Conservation (phyloP, 768 basidiomycete genomes). For the Rhizopogon rudus region DNA sequence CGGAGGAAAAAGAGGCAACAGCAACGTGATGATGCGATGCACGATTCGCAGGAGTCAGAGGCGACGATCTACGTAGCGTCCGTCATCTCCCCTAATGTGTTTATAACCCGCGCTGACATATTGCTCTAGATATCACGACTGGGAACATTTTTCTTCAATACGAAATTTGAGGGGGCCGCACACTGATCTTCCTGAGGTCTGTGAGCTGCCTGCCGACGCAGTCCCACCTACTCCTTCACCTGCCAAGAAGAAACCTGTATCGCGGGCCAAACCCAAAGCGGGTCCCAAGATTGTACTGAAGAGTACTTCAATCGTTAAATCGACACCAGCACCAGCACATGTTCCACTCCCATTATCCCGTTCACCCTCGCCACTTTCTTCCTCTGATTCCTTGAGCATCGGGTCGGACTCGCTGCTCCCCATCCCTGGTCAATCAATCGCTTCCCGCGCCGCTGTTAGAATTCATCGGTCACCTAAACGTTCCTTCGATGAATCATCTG, state of each 20-base stretch:
- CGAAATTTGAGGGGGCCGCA: constrained; percentile 85
- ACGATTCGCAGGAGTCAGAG: constrained; percentile 34
- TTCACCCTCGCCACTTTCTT: constrained; percentile 31
- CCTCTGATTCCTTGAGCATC: constrained; percentile 16
- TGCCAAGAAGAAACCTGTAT: constrained; percentile 30
- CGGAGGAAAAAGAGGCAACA: constrained; percentile 8
- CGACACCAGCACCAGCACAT: constrained; percentile 24
- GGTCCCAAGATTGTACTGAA: constrained; percentile 13
- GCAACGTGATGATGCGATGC: constrained; percentile 22
- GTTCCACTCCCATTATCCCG: constrained; percentile 36
- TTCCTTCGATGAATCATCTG: constrained; percentile 53
- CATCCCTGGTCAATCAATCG: constrained; percentile 14
- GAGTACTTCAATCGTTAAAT: constrained; percentile 19
- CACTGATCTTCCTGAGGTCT: constrained; percentile 61
- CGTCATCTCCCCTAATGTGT: constrained; percentile 30
- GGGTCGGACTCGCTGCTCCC: constrained; percentile 25
- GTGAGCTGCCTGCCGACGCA: constrained; percentile 39
- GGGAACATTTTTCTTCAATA: constrained; percentile 95
- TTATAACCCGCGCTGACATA: constrained; percentile 9
- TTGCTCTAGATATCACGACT: constrained; percentile 72
- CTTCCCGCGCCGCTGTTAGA: constrained; percentile 22
- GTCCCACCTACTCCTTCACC: constrained; percentile 26
- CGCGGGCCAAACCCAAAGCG: constrained; percentile 23
- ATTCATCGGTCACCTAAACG: constrained; percentile 51
- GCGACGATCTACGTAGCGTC: constrained; percentile 81